These are phyloP conservation scores for Fusarium beomiforme DNA, from an alignment of 2,329 filamentous ascomycete species.

Conservation along the genomic window DNA sequence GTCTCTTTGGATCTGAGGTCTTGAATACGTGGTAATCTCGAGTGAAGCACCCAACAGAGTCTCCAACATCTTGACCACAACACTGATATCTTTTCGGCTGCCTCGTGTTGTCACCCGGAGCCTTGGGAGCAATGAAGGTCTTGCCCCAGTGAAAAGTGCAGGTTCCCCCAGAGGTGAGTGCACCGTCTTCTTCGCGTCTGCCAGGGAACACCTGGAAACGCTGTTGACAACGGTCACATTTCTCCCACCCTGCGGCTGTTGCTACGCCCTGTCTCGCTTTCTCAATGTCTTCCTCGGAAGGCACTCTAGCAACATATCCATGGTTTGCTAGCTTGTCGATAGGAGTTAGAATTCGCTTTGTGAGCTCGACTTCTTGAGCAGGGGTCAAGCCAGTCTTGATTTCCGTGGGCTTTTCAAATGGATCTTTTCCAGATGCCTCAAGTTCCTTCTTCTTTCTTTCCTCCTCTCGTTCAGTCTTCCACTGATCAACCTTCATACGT, in stretches of 20 bases:
- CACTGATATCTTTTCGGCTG: conserved; percentile 76
- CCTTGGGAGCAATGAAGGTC: conserved; percentile 66
- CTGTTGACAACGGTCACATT: conserved; percentile 85
- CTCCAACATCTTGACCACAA: conserved; percentile 79
- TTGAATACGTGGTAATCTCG: conserved; percentile 87
- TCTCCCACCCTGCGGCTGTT: conserved; percentile 80
- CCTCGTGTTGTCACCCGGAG: conserved; percentile 65
- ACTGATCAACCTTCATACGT: conserved; percentile 77
- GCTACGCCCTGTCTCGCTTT: conserved; percentile 72
- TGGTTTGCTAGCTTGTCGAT: conserved; percentile 70
- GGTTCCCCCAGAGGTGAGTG: conserved; percentile 77
- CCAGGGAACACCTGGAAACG: conserved; percentile 95
- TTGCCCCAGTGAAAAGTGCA: conserved; percentile 87
- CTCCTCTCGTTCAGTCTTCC: conserved; percentile 69
- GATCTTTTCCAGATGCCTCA: conserved; percentile 45
- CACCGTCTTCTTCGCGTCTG: conserved; percentile 78
- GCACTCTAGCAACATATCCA: conserved; percentile 79
- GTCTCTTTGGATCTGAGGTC: conserved; percentile 75
- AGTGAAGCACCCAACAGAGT: conserved; percentile 78
- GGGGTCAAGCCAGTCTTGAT: conserved; percentile 76
- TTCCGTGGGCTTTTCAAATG: conserved; percentile 54
- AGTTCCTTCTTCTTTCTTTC: conserved; percentile 51
- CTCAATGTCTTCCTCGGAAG: conserved; percentile 72
- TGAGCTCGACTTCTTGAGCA: conserved; percentile 73
- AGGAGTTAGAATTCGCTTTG: conserved; percentile 71